Percentiles rank a stretch among this genome's conserved stretches.
Evolutionary conservation across 345 rosid species (phyloP).

Genomic region (Populus davidiana): DNA sequence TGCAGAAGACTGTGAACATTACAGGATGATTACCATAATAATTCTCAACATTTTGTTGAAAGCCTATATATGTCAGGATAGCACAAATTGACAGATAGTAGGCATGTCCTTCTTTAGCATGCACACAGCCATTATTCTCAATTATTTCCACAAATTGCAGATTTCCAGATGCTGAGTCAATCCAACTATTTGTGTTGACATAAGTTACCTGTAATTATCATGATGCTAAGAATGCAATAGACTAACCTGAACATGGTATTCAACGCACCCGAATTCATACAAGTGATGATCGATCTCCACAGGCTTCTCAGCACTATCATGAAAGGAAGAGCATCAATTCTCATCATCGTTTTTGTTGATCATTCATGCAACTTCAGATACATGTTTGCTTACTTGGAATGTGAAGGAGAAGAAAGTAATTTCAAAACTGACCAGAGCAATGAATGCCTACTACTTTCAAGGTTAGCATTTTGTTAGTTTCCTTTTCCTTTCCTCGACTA

Average conservation of each 20-base stretch:
- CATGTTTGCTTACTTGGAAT: neutral
- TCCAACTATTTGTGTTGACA: neutral
- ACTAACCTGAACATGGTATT: constrained; percentile 72
- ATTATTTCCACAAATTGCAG: neutral
- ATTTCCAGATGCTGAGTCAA: neutral
- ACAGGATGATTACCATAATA: neutral
- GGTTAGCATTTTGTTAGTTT: neutral
- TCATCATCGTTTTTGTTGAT: neutral
- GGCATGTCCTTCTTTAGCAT: neutral
- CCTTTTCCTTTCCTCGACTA: neutral
- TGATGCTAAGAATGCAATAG: neutral
- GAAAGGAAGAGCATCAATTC: constrained; percentile 9
- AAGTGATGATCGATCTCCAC: constrained; percentile 67
- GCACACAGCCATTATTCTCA: neutral
- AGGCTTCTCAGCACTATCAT: constrained; percentile 59
- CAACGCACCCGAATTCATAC: constrained; percentile 72
- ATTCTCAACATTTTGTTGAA: neutral
- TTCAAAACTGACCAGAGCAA: neutral
- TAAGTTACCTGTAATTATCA: neutral
- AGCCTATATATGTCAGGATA: neutral
- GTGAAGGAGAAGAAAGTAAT: neutral
- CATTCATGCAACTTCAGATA: neutral
- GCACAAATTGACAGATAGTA: neutral
- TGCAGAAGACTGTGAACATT: constrained; percentile 51
- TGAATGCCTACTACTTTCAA: neutral